Evolutionary conservation across 768 basidiomycete genomes (phyloP).

Genomic region (Tricholoma flavovirens): DNA sequence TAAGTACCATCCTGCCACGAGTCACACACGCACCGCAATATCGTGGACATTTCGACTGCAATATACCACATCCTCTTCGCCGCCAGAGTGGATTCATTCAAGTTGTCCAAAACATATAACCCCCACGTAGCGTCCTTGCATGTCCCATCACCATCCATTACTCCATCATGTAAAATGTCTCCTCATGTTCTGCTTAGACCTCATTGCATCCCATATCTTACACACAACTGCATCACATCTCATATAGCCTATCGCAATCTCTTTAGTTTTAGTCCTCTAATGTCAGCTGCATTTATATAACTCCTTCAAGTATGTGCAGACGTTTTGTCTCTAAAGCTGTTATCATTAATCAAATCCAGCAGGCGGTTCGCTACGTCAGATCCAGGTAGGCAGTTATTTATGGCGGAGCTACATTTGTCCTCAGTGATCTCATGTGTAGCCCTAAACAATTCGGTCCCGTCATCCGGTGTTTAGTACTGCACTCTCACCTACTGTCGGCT

Average conservation of each 20-base stretch:
- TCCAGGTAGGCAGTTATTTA: background rate
- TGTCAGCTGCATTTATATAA: background rate
- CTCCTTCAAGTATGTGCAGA: slow-evolving; percentile 1
- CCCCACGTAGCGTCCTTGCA: slow-evolving; percentile 1
- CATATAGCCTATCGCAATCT: slow-evolving; percentile 1
- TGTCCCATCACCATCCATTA: slow-evolving; percentile 7
- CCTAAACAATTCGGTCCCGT: background rate
- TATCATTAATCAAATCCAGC: background rate
- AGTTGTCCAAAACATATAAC: slow-evolving; percentile 9
- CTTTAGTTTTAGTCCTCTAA: slow-evolving; percentile 3
- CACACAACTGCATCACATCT: background rate
- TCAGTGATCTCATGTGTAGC: background rate
- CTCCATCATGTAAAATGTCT: slow-evolving; percentile 7
- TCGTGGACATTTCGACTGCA: slow-evolving; percentile 19
- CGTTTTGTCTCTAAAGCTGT: background rate
- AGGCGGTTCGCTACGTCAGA: background rate
- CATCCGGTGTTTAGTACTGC: background rate
- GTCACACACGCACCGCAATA: slow-evolving; percentile 21
- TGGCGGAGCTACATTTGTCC: background rate
- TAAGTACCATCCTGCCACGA: slow-evolving; percentile 12
- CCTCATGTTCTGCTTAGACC: slow-evolving; percentile 10
- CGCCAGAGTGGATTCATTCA: slow-evolving; percentile 9
- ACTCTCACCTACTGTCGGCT: background rate
- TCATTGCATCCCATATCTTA: slow-evolving; percentile 9
- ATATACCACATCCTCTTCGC: slow-evolving; percentile 13